Base-by-base conservation (phyloP, 1,284 basidiomycete species). In the Ustanciosporium gigantosporum region DNA sequence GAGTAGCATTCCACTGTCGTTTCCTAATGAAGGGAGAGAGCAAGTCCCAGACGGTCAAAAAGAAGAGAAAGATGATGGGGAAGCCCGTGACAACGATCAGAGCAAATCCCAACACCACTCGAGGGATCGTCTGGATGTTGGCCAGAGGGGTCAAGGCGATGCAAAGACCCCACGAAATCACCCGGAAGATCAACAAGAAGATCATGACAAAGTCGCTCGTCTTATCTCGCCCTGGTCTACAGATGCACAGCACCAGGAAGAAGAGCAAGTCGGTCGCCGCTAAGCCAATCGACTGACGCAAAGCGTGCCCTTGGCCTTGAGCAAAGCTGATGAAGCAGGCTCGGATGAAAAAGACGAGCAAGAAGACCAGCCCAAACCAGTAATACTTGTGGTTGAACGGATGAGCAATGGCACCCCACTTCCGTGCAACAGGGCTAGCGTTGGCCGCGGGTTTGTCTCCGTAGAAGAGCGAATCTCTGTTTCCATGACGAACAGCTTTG, bases 21-120 rank as follows among this genome's bases (percentile, higher is more conserved):
- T 34, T 53, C 6, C 60, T 42, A 13, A 73, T 16, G 24, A 74
- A 64, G 14, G 71, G 61, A 20, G 61, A 53, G 22, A 70, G 16
- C 1, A 70, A 41, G 43, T 73, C 73, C 46, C 53, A 66, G 5
- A 74, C 36, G 9, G 73, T 68, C 25, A 72, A 27, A 14, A 72
- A 44, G 46, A 77, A 70, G 16, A 74, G 29, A 31, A 66, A 68
- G 27, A 78, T 40, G 56, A 77, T 68, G 22, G 73, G 70, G 8
- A 78, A 44, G 1, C 53, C 56, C 5, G 70, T 70, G 13, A 76
- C 58, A 5, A 59, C 74, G 14, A 78, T 41, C 24, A 73, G 36
- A 4, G 68, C 76, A 25, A 74, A 75, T 3, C 74, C 75, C 1
- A 78, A 53, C 17, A 78, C 61, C 8, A 71, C 73, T 8, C 75